Evolutionary conservation across 371 early-diverging fungal species (phyloP).

Genomic region (Dichotomocladium elegans): DNA sequence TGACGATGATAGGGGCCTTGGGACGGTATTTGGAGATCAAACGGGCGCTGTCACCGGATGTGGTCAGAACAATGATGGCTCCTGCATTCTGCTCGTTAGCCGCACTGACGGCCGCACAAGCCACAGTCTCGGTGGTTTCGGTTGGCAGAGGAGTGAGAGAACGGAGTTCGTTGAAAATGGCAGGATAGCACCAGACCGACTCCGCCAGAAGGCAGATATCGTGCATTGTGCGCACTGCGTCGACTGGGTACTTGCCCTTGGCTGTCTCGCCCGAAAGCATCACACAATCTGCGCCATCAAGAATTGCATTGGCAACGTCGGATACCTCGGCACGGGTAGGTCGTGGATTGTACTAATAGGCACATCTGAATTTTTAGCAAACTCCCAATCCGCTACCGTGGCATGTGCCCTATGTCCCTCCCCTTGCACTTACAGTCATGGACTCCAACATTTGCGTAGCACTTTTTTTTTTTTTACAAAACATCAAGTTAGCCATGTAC

Average conservation of each 20-base stretch:
- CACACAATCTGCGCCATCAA: constrained; percentile 97
- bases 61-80: constrained; percentile 83
- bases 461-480: too few species aligned
- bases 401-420: too few species aligned
- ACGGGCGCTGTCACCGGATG: constrained; percentile 83
- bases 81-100: constrained; percentile 84
- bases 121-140: constrained; percentile 89
- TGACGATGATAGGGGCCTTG: constrained; percentile 85
- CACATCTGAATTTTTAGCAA: background rate
- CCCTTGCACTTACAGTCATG: constrained; percentile 71
- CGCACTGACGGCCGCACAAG: constrained; percentile 88
- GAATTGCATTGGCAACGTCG: constrained; percentile 97
- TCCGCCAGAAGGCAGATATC: constrained; percentile 76
- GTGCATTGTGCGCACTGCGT: constrained; percentile 76
- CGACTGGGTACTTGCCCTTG: constrained; percentile 80
- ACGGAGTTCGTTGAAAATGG: constrained; percentile 80
- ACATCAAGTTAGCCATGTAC: too few species aligned
- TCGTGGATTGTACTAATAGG: constrained; percentile 73
- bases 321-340: constrained; percentile 99
- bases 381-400: too few species aligned
- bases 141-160: constrained; percentile 71
- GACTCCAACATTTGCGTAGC: constrained; percentile 99
- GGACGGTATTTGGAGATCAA: constrained; percentile 95
- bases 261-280: constrained; percentile 99
- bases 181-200: constrained; percentile 72